Conservation (phyloP, 2,329 filamentous ascomycete species). For the Pestalotiopsis sp. region DNA sequence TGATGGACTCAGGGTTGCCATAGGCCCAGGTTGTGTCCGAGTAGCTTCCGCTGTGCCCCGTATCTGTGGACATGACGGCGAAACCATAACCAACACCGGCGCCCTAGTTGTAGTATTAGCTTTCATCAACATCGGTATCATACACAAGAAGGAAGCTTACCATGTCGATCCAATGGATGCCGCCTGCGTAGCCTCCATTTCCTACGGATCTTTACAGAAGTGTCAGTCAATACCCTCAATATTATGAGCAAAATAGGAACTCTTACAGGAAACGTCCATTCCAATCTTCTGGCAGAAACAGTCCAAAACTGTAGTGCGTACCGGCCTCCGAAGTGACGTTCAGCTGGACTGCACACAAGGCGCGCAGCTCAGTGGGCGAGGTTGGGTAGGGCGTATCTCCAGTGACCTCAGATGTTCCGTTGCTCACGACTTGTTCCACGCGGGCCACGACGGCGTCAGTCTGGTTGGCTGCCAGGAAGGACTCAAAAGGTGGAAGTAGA, state of each 20-base stretch:
- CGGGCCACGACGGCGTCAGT: neutral
- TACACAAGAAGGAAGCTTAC: neutral
- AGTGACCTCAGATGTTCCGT: neutral
- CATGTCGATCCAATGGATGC: conserved; percentile 29
- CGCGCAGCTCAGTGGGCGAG: conserved; percentile 26
- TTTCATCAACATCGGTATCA: neutral
- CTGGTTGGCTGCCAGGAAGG: neutral
- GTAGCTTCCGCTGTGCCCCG: conserved; percentile 39
- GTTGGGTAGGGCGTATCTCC: conserved; percentile 18
- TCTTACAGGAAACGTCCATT: conserved; percentile 26
- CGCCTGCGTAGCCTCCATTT: conserved; percentile 30
- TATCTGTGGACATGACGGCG: conserved; percentile 45
- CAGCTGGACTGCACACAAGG: conserved; percentile 29
- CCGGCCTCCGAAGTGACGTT: conserved; percentile 29
- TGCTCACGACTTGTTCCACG: neutral
- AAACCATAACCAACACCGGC: conserved; percentile 50
- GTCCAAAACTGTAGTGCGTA: conserved; percentile 32
- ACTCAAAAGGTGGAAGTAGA: neutral
- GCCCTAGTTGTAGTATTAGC: conserved; percentile 15
- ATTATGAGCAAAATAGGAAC: neutral
- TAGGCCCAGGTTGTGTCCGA: conserved; percentile 40
- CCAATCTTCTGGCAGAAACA: conserved; percentile 31
- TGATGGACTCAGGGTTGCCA: conserved; percentile 35
- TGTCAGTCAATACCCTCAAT: neutral
- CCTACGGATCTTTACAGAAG: conserved; percentile 20